phyloP scores from a whole-genome alignment of 345 rosid genomes.

The Eucalyptus cloeziana region DNA sequence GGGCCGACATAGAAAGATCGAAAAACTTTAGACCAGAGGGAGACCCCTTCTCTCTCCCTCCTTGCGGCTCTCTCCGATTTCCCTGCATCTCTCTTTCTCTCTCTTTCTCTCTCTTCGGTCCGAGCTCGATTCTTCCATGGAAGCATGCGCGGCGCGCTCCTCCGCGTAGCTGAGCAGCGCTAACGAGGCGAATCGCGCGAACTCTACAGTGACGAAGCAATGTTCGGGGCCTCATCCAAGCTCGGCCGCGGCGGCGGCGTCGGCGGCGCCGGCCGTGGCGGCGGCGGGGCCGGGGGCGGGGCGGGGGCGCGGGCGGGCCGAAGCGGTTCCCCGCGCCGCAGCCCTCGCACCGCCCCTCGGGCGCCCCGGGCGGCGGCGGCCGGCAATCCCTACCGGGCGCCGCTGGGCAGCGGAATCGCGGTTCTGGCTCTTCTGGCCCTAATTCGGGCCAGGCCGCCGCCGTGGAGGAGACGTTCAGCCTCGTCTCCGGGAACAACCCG shows the following conservation, averaged over 20 bases:
- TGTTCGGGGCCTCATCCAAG: neutral
- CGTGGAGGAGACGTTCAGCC: constrained; percentile 50
- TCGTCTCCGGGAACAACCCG: constrained; percentile 50
- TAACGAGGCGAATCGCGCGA: neutral
- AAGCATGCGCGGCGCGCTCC: neutral
- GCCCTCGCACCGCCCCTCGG: neutral
- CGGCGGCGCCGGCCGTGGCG: neutral
- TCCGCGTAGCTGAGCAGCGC: neutral
- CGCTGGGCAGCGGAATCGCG: neutral
- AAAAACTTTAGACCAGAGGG: neutral
- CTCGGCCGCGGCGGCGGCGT: neutral
- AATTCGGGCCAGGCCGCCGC: neutral
- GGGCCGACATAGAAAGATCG: neutral
- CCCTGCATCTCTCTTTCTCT: neutral
- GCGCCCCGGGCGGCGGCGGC: neutral
- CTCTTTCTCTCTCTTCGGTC: neutral
- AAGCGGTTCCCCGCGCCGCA: neutral
- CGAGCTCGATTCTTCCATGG: neutral
- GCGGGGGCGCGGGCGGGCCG: neutral
- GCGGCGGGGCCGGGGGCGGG: neutral
- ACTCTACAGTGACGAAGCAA: neutral
- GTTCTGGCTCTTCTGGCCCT: neutral
- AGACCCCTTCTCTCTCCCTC: neutral
- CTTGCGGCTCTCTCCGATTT: neutral
- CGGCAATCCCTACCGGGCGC: neutral